phyloP scores from a whole-genome alignment of 139 green algal species.

The Marvania coccoides region DNA sequence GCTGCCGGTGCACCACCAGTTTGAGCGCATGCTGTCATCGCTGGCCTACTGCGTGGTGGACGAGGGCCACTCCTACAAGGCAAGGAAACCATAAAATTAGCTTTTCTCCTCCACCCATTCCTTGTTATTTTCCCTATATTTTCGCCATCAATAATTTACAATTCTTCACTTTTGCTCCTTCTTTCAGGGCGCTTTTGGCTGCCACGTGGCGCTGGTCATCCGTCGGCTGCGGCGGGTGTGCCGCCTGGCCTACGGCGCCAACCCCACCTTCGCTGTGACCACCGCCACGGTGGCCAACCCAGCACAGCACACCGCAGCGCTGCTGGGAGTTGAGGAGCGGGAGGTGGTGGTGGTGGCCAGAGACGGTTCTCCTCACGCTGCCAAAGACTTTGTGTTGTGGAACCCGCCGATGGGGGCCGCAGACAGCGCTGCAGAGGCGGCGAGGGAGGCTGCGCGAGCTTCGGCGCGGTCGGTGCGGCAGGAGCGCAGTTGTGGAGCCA shows the following conservation, averaged over 20 bases:
- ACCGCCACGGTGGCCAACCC: conserved; percentile 89
- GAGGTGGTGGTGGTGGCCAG: conserved; percentile 48
- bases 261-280: conserved; percentile 55
- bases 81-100: too few relatives aligned
- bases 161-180: too few relatives aligned
- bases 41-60: conserved; percentile 83
- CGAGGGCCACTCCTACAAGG: conserved; percentile 78
- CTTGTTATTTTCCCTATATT: too few relatives aligned
- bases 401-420: conserved; percentile 72
- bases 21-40: conserved; percentile 57
- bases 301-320: conserved; percentile 43
- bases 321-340: conserved; percentile 41
- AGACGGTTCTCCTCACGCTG: conserved; percentile 75
- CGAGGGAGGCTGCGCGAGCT: not conserved
- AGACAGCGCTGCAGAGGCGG: not conserved
- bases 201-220: conserved; percentile 81
- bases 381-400: conserved; percentile 86
- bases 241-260: conserved; percentile 36
- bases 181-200: conserved; percentile 89
- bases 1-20: conserved; percentile 68
- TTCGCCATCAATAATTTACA: too few relatives aligned
- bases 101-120: too few relatives aligned
- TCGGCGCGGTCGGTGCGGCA: not conserved
- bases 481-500: not conserved
- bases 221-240: conserved; percentile 78